Evolutionary conservation across 208 protist genomes (phyloP), one percentile per base, ranked within the genome.

Genomic region (Acanthamoeba royreba): DNA sequence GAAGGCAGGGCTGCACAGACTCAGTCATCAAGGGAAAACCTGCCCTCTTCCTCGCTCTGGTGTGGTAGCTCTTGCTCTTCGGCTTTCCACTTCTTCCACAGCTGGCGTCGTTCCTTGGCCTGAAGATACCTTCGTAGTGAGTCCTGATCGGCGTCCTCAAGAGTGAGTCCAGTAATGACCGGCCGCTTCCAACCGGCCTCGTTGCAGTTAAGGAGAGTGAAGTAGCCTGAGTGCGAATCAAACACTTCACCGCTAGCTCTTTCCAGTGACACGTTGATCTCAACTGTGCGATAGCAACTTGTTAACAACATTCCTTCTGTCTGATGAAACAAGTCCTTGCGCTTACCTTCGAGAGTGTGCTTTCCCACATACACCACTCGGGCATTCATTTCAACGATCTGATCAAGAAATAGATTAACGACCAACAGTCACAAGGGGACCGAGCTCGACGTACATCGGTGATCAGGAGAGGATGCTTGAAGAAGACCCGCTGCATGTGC

Each of bases 181-280:
- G 81, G 81, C 52, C 81, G 45, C 81, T 88, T 88, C 81, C 81
- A 88, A 9, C 81, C 81, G 52, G 81, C 81, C 45, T 88, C 81
- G 52, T 88, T 88, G 52, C 81, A 88, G 52, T 88, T 88, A 19
- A 88, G 35, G 22, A 88, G 81, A 17, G 81, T 88, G 52, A 88
- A 88, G 81, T 66, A 88, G 81, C 81, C 81, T 43, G 81, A 88
- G 35, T 88, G 81, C 31, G 49, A 66, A 5, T 88, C 81, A 15
- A 61, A 55, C 45, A 88, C 81, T 38, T 88, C 81, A 17, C 81
- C 81, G n/a, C 49, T 66, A 19, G 52, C n/a, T 1, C 52, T 7
- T 22, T 88, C 81, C 45, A 88, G 45, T 33, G 49, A 45, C 28
- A 88, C 81, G 19, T 88, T 88, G 31, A 88, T 88, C 81, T 88